A percentile compares a stretch with the other conserved stretches of the same genome.
Conservation (phyloP, 768 basidiomycete genomes). For the Pisolithus microcarpus region DNA sequence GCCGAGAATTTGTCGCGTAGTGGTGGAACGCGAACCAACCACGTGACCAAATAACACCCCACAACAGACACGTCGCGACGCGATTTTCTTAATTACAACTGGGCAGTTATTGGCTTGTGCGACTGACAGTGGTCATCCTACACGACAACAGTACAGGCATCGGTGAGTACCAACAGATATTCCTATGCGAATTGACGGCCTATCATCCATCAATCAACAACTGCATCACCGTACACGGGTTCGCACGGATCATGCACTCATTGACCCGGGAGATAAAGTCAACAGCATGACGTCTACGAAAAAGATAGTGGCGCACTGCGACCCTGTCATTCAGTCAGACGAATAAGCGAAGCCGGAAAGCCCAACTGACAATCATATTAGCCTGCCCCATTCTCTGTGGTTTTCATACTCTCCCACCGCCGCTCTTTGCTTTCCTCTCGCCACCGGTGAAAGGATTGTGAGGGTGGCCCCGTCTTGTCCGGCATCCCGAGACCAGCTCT, state of each 20-base stretch:
- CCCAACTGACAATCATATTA: background rate
- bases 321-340: background rate
- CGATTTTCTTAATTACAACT: background rate
- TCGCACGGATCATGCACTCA: background rate
- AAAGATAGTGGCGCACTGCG: too few relatives aligned
- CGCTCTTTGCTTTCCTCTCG: conserved; percentile 35
- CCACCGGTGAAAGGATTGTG: conserved; percentile 26
- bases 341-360: background rate
- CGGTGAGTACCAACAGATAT: too few relatives aligned
- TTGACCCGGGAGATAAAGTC: background rate
- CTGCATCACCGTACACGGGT: background rate
- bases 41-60: conserved; percentile 33
- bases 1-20: conserved; percentile 26
- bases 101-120: too few relatives aligned
- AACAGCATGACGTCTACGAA: background rate
- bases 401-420: conserved; percentile 29
- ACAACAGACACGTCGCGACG: conserved; percentile 32
- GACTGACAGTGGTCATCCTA: too few relatives aligned
- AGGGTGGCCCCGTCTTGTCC: conserved; percentile 9
- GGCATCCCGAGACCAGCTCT: conserved; percentile 53
- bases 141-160: too few relatives aligned
- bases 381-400: background rate
- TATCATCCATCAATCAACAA: too few relatives aligned
- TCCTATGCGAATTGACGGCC: too few relatives aligned
- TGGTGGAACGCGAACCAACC: conserved; percentile 31